These are phyloP conservation scores for Cryoendolithus antarcticus DNA, from an alignment of 2,329 filamentous ascomycete genomes.

Conservation along the genomic window DNA sequence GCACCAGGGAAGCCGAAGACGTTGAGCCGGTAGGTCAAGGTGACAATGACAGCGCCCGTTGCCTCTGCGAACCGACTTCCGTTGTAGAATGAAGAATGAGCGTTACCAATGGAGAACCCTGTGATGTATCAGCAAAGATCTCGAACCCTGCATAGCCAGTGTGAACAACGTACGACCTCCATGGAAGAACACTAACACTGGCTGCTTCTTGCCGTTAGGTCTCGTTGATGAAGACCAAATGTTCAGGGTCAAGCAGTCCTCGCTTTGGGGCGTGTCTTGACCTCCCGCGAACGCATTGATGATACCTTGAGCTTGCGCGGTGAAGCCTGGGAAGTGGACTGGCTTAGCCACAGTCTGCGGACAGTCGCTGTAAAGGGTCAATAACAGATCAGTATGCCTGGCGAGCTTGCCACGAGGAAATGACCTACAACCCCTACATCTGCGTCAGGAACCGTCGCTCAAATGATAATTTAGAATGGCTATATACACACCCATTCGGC, in stretches of 20 bases:
- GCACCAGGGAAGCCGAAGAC: conserved; percentile 32
- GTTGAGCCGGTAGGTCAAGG: conserved; percentile 31
- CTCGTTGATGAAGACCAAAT: conserved; percentile 21
- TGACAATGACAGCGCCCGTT: conserved; percentile 30
- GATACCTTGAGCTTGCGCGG: conserved; percentile 3
- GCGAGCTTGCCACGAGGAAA: neutral
- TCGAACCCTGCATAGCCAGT: neutral
- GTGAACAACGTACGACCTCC: conserved; percentile 23
- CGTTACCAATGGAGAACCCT: conserved; percentile 26
- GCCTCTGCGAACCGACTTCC: conserved; percentile 25
- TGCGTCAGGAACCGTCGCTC: neutral
- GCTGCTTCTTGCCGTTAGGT: conserved; percentile 13
- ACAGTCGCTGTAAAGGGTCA: conserved; percentile 1
- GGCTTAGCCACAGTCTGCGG: conserved; percentile 1
- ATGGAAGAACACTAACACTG: conserved; percentile 31
- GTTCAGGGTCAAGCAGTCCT: conserved; percentile 27
- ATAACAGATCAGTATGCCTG: neutral
- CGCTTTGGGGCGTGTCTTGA: conserved; percentile 6
- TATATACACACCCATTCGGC: conserved; percentile 1
- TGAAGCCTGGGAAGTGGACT: conserved; percentile 1
- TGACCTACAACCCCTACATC: conserved; percentile 3
- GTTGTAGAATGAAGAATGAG: conserved; percentile 26
- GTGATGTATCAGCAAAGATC: neutral
- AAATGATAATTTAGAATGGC: neutral
- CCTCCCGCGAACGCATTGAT: conserved; percentile 3